These are phyloP conservation scores for Ophiosphaerella herpotricha DNA, from an alignment of 2,329 filamentous ascomycete species.

Conservation along the genomic window DNA sequence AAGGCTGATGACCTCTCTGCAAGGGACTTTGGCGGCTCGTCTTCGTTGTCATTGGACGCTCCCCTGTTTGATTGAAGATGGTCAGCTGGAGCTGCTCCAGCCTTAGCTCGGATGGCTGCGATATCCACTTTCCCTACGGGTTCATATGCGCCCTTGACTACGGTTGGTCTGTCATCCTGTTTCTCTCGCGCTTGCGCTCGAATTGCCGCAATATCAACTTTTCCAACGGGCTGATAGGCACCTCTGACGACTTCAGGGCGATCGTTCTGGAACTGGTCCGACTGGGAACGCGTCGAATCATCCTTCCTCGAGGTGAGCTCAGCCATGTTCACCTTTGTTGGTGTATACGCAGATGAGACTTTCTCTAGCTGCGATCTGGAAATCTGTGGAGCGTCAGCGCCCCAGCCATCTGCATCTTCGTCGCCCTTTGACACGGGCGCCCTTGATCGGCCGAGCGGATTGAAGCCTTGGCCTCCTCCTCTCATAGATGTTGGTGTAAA, in stretches of 20 bases:
- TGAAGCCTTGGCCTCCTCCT: constrained; percentile 61
- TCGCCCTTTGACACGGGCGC: constrained; percentile 58
- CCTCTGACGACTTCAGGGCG: constrained; percentile 74
- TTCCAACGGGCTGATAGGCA: constrained; percentile 90
- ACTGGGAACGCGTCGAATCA: constrained; percentile 66
- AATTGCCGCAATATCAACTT: constrained; percentile 95
- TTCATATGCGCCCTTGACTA: constrained; percentile 91
- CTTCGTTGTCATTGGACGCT: constrained; percentile 50
- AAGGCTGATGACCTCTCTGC: constrained; percentile 80
- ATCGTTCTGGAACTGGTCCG: constrained; percentile 54
- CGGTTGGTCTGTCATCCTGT: constrained; percentile 78
- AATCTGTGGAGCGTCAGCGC: constrained; percentile 87
- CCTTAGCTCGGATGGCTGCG: constrained; percentile 83
- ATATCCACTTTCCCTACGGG: constrained; percentile 97
- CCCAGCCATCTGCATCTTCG: constrained; percentile 89
- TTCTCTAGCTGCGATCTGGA: constrained; percentile 87
- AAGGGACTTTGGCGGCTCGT: constrained; percentile 61
- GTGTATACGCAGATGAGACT: constrained; percentile 89
- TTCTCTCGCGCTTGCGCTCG: constrained; percentile 68
- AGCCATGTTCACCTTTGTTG: constrained; percentile 92
- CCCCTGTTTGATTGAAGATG: constrained; percentile 53
- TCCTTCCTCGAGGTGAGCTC: constrained; percentile 77
- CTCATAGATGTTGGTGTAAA: constrained; percentile 78
- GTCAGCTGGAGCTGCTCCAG: constrained; percentile 58
- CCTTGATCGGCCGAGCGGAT: constrained; percentile 70